A percentile compares a stretch with the other conserved stretches of the same genome.
Conservation (phyloP, 1,284 basidiomycete genomes). For the Xerocomus cyaneibrunnescens region DNA sequence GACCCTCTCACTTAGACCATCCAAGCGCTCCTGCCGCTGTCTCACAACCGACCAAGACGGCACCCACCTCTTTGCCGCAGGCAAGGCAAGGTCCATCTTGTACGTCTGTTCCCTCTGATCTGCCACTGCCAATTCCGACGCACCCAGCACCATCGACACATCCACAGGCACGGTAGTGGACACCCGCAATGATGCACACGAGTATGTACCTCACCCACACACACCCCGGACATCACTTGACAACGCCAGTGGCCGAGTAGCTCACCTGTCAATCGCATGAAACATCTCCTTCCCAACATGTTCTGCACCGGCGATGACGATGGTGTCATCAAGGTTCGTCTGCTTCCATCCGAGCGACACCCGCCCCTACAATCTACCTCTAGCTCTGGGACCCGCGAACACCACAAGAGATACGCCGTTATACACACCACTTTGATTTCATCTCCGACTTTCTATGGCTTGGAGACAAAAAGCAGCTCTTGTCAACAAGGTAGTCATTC, state of each 20-base stretch:
- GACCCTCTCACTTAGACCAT: conserved; percentile 60
- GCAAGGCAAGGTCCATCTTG: conserved; percentile 84
- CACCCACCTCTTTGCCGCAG: conserved; percentile 67
- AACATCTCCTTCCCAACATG: conserved; percentile 64
- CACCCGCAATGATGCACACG: conserved; percentile 68
- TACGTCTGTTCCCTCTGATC: conserved; percentile 43
- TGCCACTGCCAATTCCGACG: conserved; percentile 1
- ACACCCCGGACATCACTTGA: conserved; percentile 32
- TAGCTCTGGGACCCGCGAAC: conserved; percentile 90
- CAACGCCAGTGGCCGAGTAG: conserved; percentile 47
- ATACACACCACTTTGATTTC: conserved; percentile 92
- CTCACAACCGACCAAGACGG: conserved; percentile 68
- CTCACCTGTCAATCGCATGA: conserved; percentile 82
- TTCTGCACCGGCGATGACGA: conserved; percentile 91
- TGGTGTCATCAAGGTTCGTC: conserved; percentile 82
- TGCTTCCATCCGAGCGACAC: background rate
- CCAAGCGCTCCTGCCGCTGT: conserved; percentile 75
- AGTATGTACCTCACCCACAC: conserved; percentile 53
- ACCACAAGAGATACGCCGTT: conserved; percentile 60
- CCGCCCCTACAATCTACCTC: background rate
- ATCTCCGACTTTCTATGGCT: conserved; percentile 92
- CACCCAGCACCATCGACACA: conserved; percentile 65
- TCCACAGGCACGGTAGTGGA: conserved; percentile 62
- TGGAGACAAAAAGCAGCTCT: conserved; percentile 80
- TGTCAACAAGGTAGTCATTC: conserved; percentile 74